A percentile compares a stretch with the other conserved stretches of the same genome.
phyloP scores from a whole-genome alignment of 2,329 filamentous ascomycete genomes.

The Coniochaeta prunicola region DNA sequence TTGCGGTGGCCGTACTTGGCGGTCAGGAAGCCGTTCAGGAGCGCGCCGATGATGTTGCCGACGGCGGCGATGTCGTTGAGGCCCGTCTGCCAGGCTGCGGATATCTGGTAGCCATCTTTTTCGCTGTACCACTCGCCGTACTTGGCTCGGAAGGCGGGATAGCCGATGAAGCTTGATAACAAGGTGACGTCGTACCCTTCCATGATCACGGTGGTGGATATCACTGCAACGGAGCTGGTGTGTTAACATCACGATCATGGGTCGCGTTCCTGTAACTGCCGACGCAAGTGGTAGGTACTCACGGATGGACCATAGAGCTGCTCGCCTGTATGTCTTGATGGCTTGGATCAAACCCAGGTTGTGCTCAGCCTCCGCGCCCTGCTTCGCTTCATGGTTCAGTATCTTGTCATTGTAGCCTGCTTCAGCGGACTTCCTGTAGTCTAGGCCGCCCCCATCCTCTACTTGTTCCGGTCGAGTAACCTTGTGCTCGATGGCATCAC shows the following conservation, averaged over 20 bases:
- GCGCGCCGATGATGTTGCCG: constrained; percentile 1
- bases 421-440: neutral
- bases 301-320: constrained; percentile 32
- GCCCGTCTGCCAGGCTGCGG: constrained; percentile 55
- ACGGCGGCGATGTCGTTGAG: constrained; percentile 39
- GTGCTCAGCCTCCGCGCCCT: constrained; percentile 28
- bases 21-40: constrained; percentile 34
- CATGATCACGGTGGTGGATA: constrained; percentile 1
- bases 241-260: neutral
- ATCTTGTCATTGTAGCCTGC: constrained; percentile 17
- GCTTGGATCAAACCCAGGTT: constrained; percentile 25
- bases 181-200: neutral
- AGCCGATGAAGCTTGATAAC: constrained; percentile 30
- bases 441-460: neutral
- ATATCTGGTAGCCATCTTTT: constrained; percentile 42
- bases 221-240: constrained; percentile 15
- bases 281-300: constrained; percentile 5
- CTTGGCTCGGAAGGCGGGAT: constrained; percentile 50
- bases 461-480: neutral
- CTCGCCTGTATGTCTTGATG: constrained; percentile 31
- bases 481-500: neutral
- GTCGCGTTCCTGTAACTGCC: neutral
- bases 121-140: constrained; percentile 44
- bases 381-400: constrained; percentile 27
- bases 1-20: constrained; percentile 24